Percentiles rank a stretch among this genome's conserved stretches.
Evolutionary conservation across 176 grass and related monocot species (phyloP).

Genomic region (Eragrostis nindensis): DNA sequence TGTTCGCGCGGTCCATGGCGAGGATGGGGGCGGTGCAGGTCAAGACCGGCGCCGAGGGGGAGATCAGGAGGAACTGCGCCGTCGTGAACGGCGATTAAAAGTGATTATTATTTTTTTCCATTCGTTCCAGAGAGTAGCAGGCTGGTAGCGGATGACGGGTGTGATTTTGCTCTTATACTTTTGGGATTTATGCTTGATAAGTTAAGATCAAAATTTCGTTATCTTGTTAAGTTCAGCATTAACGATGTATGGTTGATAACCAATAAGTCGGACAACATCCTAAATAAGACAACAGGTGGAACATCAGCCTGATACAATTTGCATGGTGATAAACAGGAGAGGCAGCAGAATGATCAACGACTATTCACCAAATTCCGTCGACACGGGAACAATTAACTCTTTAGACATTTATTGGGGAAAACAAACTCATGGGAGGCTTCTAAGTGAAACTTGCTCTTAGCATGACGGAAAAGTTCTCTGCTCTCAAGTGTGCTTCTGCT

Average conservation of each 20-base stretch:
- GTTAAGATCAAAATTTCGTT: not conserved
- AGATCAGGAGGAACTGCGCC: slow-evolving; percentile 73
- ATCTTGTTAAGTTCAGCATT: not conserved
- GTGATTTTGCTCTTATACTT: slow-evolving; percentile 17
- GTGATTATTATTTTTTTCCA: fast-evolving
- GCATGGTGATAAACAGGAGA: too few species aligned
- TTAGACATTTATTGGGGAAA: too few species aligned
- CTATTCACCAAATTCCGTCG: too few species aligned
- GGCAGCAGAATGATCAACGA: too few species aligned
- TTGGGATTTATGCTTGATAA: not conserved
- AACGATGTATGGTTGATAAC: too few species aligned
- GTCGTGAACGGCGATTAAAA: slow-evolving; percentile 45
- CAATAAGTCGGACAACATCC: too few species aligned
- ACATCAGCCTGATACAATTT: too few species aligned
- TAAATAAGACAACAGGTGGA: too few species aligned
- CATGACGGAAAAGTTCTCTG: not conserved
- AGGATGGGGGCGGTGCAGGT: slow-evolving; percentile 60
- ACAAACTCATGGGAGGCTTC: too few species aligned
- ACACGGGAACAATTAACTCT: too few species aligned
- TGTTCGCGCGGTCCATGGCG: slow-evolving; percentile 78
- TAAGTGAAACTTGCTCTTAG: not conserved
- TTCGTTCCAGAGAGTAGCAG: not conserved
- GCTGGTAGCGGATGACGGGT: not conserved
- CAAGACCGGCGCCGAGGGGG: slow-evolving; percentile 57
- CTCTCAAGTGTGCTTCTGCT: not conserved